Evolutionary conservation across 805 yeast genomes (phyloP).

Genomic region (Lipomyces orientalis): DNA sequence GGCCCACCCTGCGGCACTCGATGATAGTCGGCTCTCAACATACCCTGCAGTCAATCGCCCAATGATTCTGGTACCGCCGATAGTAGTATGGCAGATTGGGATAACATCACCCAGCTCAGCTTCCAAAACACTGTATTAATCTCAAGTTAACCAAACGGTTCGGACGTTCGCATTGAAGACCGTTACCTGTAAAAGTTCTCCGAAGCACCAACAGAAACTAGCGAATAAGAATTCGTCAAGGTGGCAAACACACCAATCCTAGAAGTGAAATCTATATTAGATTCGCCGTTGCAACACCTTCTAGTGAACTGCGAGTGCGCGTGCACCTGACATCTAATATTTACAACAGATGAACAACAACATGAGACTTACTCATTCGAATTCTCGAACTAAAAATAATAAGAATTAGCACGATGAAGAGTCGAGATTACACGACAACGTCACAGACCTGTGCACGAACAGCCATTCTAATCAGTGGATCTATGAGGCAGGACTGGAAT

Average conservation of each 20-base stretch:
- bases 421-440: background rate
- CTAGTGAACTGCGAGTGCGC: background rate
- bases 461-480: constrained; percentile 41
- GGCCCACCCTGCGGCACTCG: background rate
- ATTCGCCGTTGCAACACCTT: background rate
- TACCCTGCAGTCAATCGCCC: constrained; percentile 90
- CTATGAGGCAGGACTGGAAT: background rate
- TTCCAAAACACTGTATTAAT: constrained; percentile 87
- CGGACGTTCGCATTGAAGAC: background rate
- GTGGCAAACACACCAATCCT: constrained; percentile 91
- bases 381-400: constrained; percentile 62
- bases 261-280: background rate
- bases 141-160: background rate
- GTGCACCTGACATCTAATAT: too few relatives aligned
- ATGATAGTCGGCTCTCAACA: background rate
- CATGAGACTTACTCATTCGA: constrained; percentile 64
- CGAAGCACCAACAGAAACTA: constrained; percentile 97
- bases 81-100: constrained; percentile 96
- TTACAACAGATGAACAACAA: background rate
- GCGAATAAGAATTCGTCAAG: constrained; percentile 92
- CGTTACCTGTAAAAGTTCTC: constrained; percentile 59
- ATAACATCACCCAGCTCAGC: constrained; percentile 96
- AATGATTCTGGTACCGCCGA: constrained; percentile 96
- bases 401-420: constrained; percentile 24
- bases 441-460: constrained; percentile 46